Conservation (phyloP, 495 filamentous ascomycete genomes). For the Parathielavia hyrcaniae region DNA sequence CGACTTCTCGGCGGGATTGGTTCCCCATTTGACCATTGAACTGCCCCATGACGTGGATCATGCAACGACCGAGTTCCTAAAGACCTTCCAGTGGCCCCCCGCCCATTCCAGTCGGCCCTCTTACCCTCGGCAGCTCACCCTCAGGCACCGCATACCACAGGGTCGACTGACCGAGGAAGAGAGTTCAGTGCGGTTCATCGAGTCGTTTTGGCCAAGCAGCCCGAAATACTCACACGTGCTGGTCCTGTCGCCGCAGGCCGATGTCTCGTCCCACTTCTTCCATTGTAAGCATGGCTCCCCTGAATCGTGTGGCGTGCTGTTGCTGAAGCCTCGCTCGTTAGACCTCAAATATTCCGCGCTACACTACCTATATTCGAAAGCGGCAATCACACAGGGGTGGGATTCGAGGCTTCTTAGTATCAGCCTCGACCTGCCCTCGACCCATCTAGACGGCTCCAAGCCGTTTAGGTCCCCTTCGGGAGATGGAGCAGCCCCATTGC, state of each 20-base stretch:
- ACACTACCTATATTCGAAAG: constrained; percentile 63
- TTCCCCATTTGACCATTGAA: constrained; percentile 72
- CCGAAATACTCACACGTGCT: constrained; percentile 61
- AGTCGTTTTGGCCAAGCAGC: constrained; percentile 72
- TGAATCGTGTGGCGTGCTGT: background rate
- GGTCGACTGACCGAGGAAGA: constrained; percentile 51
- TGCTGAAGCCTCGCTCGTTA: constrained; percentile 13
- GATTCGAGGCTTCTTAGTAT: constrained; percentile 59
- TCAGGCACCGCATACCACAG: constrained; percentile 64
- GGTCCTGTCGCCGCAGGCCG: constrained; percentile 66
- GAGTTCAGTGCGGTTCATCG: constrained; percentile 63
- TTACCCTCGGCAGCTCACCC: constrained; percentile 47
- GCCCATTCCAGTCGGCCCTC: constrained; percentile 33
- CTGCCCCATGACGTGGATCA: constrained; percentile 61
- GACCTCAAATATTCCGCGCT: constrained; percentile 64
- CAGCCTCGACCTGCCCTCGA: constrained; percentile 65
- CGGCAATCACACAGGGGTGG: constrained; percentile 37
- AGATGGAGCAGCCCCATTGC: constrained; percentile 49
- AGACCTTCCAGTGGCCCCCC: constrained; percentile 60
- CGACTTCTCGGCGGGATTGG: constrained; percentile 59
- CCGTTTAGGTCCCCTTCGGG: constrained; percentile 47
- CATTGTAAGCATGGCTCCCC: constrained; percentile 51
- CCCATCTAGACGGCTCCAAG: constrained; percentile 50
- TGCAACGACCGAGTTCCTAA: constrained; percentile 53
- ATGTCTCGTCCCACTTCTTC: constrained; percentile 68